Evolutionary conservation across 2,329 filamentous ascomycete species (phyloP).

Genomic region (Penicillium griseofulvum): DNA sequence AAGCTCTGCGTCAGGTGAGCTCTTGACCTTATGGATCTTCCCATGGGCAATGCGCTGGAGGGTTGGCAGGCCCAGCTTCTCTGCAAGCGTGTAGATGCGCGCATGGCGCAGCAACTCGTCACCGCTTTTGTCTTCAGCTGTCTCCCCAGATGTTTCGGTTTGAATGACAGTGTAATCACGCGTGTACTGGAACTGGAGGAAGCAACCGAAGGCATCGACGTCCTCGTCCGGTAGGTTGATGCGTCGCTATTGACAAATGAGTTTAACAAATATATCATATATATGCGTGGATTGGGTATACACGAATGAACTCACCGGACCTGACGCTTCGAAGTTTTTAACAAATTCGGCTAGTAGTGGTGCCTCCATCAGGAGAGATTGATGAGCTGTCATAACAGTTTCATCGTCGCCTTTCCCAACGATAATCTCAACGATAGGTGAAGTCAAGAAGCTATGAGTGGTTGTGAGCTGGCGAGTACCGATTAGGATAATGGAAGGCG

Average conservation of each 20-base stretch:
- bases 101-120: constrained; percentile 84
- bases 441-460: constrained; percentile 56
- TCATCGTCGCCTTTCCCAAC: constrained; percentile 60
- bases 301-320: constrained; percentile 52
- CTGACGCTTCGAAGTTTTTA: constrained; percentile 59
- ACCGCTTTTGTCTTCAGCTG: constrained; percentile 70
- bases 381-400: constrained; percentile 72
- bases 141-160: constrained; percentile 59
- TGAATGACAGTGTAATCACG: constrained; percentile 76
- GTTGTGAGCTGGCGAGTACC: constrained; percentile 6
- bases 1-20: constrained; percentile 85
- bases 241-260: constrained; percentile 52
- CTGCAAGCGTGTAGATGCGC: constrained; percentile 82
- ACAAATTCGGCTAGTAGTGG: constrained; percentile 69
- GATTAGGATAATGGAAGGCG: background rate
- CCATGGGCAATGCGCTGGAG: constrained; percentile 76
- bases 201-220: constrained; percentile 71
- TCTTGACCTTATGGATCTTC: constrained; percentile 90
- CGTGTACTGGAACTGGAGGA: constrained; percentile 81
- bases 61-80: constrained; percentile 66
- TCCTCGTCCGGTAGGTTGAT: constrained; percentile 68
- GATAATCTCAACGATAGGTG: constrained; percentile 67
- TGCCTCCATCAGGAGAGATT: constrained; percentile 70
- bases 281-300: background rate
- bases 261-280: background rate